Evolutionary conservation across 2,329 filamentous ascomycete species (phyloP).

Genomic region (Zymoseptoria ardabiliae): DNA sequence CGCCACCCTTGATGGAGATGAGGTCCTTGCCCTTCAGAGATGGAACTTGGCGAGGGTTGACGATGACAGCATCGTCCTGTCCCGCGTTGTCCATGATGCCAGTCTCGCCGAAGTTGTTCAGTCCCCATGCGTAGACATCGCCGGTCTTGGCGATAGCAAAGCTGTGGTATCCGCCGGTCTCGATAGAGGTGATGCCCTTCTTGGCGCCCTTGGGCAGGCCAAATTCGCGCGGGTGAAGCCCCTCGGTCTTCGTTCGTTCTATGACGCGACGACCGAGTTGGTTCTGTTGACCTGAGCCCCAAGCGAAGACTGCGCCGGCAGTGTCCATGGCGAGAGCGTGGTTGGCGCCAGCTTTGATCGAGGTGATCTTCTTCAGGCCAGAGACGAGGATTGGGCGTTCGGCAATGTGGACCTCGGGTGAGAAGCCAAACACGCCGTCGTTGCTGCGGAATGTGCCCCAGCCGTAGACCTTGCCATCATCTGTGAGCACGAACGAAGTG

Average conservation of each 20-base stretch:
- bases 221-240: slow-evolving; percentile 50
- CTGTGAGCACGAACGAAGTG: slow-evolving; percentile 67
- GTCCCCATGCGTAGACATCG: slow-evolving; percentile 71
- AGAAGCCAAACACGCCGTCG: slow-evolving; percentile 60
- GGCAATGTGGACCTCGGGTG: slow-evolving; percentile 47
- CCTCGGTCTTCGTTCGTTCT: slow-evolving; percentile 50
- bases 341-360: slow-evolving; percentile 61
- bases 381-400: slow-evolving; percentile 49
- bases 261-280: slow-evolving; percentile 60
- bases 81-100: slow-evolving; percentile 58
- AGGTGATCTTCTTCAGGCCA: slow-evolving; percentile 57
- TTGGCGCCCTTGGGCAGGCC: slow-evolving; percentile 42
- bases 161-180: slow-evolving; percentile 71
- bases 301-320: slow-evolving; percentile 59
- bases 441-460: slow-evolving; percentile 76
- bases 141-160: slow-evolving; percentile 65
- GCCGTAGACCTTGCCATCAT: slow-evolving; percentile 68
- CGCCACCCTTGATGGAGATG: slow-evolving; percentile 60
- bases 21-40: slow-evolving; percentile 59
- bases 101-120: slow-evolving; percentile 81
- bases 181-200: slow-evolving; percentile 53
- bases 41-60: slow-evolving; percentile 61
- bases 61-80: slow-evolving; percentile 62
- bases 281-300: slow-evolving; percentile 67
- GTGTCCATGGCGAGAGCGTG: slow-evolving; percentile 62